Evolutionary conservation across 345 rosid genomes (phyloP).

Genomic region (Pugionium cornutum): DNA sequence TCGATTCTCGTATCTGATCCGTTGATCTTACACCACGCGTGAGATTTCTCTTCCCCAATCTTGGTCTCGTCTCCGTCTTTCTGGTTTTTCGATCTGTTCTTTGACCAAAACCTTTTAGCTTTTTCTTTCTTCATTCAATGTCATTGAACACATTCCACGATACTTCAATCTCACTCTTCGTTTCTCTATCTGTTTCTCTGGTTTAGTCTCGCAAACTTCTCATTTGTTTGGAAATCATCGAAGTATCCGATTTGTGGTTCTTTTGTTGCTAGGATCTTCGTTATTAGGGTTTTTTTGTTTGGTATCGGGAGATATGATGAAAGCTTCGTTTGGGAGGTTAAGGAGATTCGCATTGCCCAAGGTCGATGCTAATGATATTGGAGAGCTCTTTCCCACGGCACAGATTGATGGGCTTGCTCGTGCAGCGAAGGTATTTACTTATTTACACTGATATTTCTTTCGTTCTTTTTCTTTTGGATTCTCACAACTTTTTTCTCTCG

Average conservation of each 20-base stretch:
- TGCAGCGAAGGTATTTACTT: conserved; percentile 62
- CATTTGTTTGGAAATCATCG: background rate
- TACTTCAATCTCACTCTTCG: conserved; percentile 34
- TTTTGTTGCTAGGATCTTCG: background rate
- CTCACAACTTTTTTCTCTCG: background rate
- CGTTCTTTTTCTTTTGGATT: background rate
- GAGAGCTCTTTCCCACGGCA: conserved; percentile 52
- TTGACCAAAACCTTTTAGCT: conserved; percentile 30
- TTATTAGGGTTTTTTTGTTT: conserved; percentile 25
- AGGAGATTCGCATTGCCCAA: conserved; percentile 71
- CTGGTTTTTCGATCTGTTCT: conserved; percentile 34
- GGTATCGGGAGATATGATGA: conserved; percentile 50
- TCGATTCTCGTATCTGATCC: conserved; percentile 1
- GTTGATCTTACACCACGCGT: conserved; percentile 28
- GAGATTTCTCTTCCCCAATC: conserved; percentile 12
- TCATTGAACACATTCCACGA: conserved; percentile 29
- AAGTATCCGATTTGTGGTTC: background rate
- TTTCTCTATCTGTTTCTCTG: background rate
- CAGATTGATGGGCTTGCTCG: conserved; percentile 77
- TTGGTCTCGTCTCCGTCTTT: conserved; percentile 31
- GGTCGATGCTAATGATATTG: conserved; percentile 57
- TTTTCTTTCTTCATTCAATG: conserved; percentile 29
- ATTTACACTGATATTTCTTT: background rate
- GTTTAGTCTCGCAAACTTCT: background rate
- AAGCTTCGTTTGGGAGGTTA: conserved; percentile 66